Conservation (phyloP, 1,284 basidiomycete genomes). For the Ustilago vetiveriae region DNA sequence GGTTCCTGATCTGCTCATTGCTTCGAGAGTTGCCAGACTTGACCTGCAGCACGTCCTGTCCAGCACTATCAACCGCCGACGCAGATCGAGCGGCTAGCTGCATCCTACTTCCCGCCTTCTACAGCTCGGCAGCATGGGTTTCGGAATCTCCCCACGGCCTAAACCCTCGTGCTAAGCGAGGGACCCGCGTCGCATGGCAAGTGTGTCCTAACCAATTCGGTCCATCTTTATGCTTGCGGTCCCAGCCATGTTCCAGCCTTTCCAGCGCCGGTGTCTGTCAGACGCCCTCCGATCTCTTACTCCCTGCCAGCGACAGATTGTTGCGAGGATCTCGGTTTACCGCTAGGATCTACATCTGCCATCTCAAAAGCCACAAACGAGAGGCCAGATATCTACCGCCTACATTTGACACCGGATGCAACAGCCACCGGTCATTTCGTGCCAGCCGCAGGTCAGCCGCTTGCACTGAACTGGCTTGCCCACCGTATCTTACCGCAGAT, state of each 20-base stretch:
- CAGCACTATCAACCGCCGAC: too few relatives aligned
- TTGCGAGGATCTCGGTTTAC: too few relatives aligned
- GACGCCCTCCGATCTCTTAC: not conserved
- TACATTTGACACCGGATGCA: not conserved
- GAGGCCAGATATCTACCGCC: not conserved
- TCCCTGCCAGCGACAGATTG: not conserved
- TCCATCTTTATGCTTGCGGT: not conserved
- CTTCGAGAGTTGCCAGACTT: too few relatives aligned
- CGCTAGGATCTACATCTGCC: not conserved
- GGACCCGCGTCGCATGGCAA: not conserved
- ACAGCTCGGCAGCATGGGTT: slow-evolving; percentile 1
- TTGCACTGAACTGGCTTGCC: not conserved
- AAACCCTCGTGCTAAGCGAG: not conserved
- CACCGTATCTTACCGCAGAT: too few relatives aligned
- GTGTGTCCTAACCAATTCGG: not conserved
- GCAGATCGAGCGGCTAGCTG: too few relatives aligned
- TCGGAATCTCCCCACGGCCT: slow-evolving; percentile 16
- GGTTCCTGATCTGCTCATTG: too few relatives aligned
- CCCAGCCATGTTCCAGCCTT: slow-evolving; percentile 8
- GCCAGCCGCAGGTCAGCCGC: too few relatives aligned
- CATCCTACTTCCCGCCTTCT: not conserved
- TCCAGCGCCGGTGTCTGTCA: not conserved
- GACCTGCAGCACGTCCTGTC: too few relatives aligned
- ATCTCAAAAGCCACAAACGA: not conserved
- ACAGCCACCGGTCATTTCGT: not conserved